phyloP scores from a whole-genome alignment of 768 basidiomycete genomes.

The Mycena polygramma region DNA sequence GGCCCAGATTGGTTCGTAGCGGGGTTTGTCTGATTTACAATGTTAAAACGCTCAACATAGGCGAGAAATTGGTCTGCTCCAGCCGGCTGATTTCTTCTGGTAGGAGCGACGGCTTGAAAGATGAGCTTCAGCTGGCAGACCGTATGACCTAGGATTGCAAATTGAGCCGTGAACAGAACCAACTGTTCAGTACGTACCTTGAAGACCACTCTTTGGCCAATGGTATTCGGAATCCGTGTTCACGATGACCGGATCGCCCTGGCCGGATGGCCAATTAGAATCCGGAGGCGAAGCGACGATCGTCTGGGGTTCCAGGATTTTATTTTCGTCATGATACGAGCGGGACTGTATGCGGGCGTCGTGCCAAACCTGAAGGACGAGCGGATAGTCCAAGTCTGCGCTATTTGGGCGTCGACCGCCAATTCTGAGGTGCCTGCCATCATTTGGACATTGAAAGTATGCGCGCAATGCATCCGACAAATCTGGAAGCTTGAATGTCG shows the following conservation, averaged over 20 bases:
- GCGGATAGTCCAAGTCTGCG: background rate
- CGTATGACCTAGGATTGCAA: background rate
- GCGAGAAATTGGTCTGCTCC: background rate
- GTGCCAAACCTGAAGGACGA: background rate
- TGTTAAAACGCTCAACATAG: background rate
- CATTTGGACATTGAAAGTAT: too few species aligned
- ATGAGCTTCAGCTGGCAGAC: background rate
- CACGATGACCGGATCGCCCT: background rate
- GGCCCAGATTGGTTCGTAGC: background rate
- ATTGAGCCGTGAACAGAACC: background rate
- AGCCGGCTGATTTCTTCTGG: too few species aligned
- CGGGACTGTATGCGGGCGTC: background rate
- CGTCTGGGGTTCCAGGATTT: background rate
- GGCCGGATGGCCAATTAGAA: background rate
- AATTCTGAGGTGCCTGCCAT: background rate
- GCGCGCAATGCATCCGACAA: background rate
- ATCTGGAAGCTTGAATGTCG: slow-evolving; percentile 29
- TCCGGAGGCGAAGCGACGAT: background rate
- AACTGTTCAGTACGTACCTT: background rate
- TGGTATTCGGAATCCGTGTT: background rate
- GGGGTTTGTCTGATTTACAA: background rate
- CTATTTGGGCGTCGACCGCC: background rate
- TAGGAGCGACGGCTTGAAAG: background rate
- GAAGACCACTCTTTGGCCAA: background rate
- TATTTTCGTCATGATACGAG: background rate